Base-by-base conservation (phyloP, 2,329 filamentous ascomycete species). In the Knufia petricola region DNA sequence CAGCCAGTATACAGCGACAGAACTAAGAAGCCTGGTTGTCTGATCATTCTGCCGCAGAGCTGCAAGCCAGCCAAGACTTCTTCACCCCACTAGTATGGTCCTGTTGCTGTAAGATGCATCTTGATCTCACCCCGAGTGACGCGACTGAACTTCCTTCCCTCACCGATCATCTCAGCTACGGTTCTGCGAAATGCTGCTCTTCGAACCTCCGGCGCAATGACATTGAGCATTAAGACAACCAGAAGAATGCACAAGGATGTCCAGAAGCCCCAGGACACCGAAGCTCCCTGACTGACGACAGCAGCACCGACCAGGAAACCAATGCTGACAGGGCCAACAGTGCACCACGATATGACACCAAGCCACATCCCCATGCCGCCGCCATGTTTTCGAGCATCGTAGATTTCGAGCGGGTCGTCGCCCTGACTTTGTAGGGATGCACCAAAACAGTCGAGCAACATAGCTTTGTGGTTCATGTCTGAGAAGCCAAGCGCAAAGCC, bases 351-450 rank as follows among this genome's bases (percentile, higher is more conserved):
- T 83, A 84, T 88, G 48, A 85, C 72, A 1, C 83, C 82, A 8
- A 87, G 71, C 85, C 85, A 89, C n/a, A 85, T 69, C 0, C 85
- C 85, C 69, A 88, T 81, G 0, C 85, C 85, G 10, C 85, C 84
- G 6, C 85, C 85, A 59, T 87, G 82, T 34, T 84, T 73, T 48
- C 85, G 77, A 15, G 84, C 76, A 62, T 88, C 85, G 56, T 77
- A 78, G 10, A 74, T 66, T 50, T 82, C 75, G 1, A 84, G 80
- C 17, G 84, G 67, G 59, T 87, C 84, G 64, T 86, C 84, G 42
- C 80, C 79, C 34, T 73, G 71, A 58, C 81, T 84, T 73, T 86
- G 84, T 19, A 88, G 66, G 0, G 83, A 87, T 3, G 82, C 81
- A 0, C 85, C 85, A 59, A 87, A 90, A 1, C 89, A 69, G 60